phyloP scores from a whole-genome alignment of 139 green algal species.

The Eudorina sp. region DNA sequence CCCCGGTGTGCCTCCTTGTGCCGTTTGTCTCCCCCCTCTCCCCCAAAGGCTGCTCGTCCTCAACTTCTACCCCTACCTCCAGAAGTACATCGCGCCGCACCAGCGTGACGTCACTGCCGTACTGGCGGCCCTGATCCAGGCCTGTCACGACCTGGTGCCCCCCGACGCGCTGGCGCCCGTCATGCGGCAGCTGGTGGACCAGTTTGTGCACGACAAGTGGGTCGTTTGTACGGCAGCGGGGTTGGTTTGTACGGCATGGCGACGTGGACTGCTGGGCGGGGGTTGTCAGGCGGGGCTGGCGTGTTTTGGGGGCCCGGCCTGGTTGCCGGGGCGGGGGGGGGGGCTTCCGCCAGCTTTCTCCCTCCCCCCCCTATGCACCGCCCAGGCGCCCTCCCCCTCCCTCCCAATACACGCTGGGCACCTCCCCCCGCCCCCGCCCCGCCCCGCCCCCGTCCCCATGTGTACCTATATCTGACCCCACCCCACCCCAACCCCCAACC shows the following conservation, averaged over 20 bases:
- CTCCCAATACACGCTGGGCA: too few relatives aligned
- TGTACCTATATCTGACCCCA: too few relatives aligned
- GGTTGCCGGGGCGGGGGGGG: too few relatives aligned
- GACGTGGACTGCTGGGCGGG: too few relatives aligned
- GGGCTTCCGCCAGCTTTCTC: too few relatives aligned
- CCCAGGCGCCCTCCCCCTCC: too few relatives aligned
- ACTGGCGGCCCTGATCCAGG: slow-evolving; percentile 79
- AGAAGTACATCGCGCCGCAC: slow-evolving; percentile 89
- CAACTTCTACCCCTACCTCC: slow-evolving; percentile 97
- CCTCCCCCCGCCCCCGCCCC: too few relatives aligned
- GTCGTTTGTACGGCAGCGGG: neutral
- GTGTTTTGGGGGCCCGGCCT: too few relatives aligned
- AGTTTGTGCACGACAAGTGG: slow-evolving; percentile 95
- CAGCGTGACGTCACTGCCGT: slow-evolving; percentile 89
- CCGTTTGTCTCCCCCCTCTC: neutral
- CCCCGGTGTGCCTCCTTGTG: too few relatives aligned
- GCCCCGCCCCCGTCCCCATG: too few relatives aligned
- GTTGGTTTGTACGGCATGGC: neutral
- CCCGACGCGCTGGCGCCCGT: slow-evolving; percentile 91
- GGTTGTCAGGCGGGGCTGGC: too few relatives aligned
- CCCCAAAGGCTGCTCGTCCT: slow-evolving; percentile 91
- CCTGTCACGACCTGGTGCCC: slow-evolving; percentile 93
- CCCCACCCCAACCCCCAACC: neutral
- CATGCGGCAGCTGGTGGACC: slow-evolving; percentile 94
- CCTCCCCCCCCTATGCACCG: too few relatives aligned